Evolutionary conservation across 2,329 filamentous ascomycete genomes (phyloP).

Genomic region (Lasiodiplodia sp.): DNA sequence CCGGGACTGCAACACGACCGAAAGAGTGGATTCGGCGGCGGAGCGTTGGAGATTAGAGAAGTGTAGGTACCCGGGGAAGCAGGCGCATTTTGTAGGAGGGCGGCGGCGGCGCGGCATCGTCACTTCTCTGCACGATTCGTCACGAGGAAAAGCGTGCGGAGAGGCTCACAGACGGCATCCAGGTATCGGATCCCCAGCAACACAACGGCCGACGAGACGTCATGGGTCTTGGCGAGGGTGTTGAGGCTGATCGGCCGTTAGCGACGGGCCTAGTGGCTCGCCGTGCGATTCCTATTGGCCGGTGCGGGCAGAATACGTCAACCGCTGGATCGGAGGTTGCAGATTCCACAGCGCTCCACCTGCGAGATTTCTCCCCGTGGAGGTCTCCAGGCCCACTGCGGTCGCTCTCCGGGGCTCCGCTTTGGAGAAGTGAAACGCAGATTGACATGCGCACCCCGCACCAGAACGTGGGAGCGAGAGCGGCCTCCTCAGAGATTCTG

Average conservation of each 20-base stretch:
- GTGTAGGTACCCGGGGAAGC: background rate
- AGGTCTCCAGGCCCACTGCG: conserved; percentile 24
- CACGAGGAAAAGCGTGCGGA: background rate
- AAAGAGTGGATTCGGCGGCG: background rate
- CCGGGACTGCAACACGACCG: background rate
- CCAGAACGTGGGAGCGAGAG: background rate
- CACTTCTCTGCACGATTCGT: background rate
- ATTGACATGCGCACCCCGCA: background rate
- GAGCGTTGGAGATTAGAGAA: background rate
- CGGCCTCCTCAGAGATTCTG: background rate
- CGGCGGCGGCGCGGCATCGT: background rate
- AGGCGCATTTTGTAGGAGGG: conserved; percentile 11
- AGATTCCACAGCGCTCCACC: conserved; percentile 16
- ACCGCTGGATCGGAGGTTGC: conserved; percentile 11
- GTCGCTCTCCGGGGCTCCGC: conserved; percentile 14
- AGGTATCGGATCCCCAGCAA: background rate
- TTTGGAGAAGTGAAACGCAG: background rate
- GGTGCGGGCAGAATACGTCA: conserved; percentile 2
- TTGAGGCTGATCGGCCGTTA: conserved; percentile 22
- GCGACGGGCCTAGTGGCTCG: background rate
- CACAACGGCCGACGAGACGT: background rate
- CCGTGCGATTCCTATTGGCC: conserved; percentile 18
- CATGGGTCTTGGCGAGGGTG: conserved; percentile 17
- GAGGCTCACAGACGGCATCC: background rate
- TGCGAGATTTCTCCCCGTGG: conserved; percentile 24